Conservation (phyloP, 768 basidiomycete genomes). For the Trametes villosa region DNA sequence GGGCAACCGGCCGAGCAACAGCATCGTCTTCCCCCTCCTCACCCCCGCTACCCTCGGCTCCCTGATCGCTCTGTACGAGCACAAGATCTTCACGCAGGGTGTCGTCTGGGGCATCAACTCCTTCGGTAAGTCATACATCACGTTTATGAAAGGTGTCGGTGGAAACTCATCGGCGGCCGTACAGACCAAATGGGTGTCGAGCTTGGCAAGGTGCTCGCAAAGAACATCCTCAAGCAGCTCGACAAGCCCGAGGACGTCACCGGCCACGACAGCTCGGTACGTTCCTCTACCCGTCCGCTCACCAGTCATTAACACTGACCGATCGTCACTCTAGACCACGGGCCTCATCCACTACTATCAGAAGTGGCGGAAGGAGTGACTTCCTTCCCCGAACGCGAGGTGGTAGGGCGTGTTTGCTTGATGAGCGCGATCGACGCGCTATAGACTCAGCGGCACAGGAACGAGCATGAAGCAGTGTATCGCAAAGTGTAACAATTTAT, state of each 20-base stretch:
- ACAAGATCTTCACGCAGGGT: slow-evolving; percentile 99
- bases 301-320: slow-evolving; percentile 15
- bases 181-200: slow-evolving; percentile 99
- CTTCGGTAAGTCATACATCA: slow-evolving; percentile 63
- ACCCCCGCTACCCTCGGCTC: slow-evolving; percentile 90
- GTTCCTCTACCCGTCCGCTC: slow-evolving; percentile 14
- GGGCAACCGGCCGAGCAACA: slow-evolving; percentile 96
- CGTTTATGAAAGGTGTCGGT: neutral
- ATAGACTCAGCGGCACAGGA: neutral
- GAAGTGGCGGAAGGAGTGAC: slow-evolving; percentile 72
- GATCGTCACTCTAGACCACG: slow-evolving; percentile 64
- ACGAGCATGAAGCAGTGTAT: slow-evolving; percentile 20
- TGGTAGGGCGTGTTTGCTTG: neutral
- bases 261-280: slow-evolving; percentile 86
- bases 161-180: neutral
- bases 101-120: slow-evolving; percentile 99
- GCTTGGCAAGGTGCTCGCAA: slow-evolving; percentile 95
- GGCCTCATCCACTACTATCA: slow-evolving; percentile 98
- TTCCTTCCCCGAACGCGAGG: neutral
- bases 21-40: slow-evolving; percentile 91
- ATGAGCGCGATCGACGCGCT: neutral
- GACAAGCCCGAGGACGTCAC: slow-evolving; percentile 75
- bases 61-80: slow-evolving; percentile 91
- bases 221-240: slow-evolving; percentile 92
- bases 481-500: slow-evolving; percentile 25